Percentiles rank a stretch among this genome's conserved stretches.
Conservation (phyloP, 306 rosid genomes). For the Luffa aegyptiaca region DNA sequence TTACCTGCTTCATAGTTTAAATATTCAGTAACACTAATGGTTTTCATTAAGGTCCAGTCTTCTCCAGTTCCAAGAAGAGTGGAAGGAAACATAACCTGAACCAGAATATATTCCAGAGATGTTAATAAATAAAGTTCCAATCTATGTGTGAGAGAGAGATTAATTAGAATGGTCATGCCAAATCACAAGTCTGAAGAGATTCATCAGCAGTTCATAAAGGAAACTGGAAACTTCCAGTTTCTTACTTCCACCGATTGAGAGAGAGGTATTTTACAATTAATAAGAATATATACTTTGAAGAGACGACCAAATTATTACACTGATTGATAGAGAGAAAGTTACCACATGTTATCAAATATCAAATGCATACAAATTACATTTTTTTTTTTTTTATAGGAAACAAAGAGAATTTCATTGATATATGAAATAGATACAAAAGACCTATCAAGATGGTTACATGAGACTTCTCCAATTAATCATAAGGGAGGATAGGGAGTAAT, state of each 20-base stretch:
- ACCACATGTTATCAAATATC: not conserved
- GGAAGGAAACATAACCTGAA: conserved; percentile 96
- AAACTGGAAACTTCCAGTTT: not conserved
- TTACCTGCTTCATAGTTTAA: conserved; percentile 89
- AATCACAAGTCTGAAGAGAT: not conserved
- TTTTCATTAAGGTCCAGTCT: conserved; percentile 94
- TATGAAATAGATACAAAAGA: too few species aligned
- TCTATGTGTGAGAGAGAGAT: not conserved
- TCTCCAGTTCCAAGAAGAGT: conserved; percentile 85
- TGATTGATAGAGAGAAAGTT: not conserved
- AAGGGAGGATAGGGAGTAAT: too few species aligned
- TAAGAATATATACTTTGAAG: not conserved
- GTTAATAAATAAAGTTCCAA: not conserved
- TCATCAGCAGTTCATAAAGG: not conserved
- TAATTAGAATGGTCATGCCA: not conserved
- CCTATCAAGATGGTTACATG: too few species aligned
- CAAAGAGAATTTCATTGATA: too few species aligned
- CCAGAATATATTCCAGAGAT: not conserved
- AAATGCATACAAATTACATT: not conserved
- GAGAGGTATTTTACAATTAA: not conserved
- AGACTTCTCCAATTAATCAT: too few species aligned
- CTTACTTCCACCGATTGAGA: not conserved
- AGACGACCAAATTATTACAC: not conserved
- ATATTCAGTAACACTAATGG: conserved; percentile 94
- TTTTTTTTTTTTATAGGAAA: too few species aligned